phyloP scores from a whole-genome alignment of 2,329 filamentous ascomycete species.

The Penicillium griseofulvum region DNA sequence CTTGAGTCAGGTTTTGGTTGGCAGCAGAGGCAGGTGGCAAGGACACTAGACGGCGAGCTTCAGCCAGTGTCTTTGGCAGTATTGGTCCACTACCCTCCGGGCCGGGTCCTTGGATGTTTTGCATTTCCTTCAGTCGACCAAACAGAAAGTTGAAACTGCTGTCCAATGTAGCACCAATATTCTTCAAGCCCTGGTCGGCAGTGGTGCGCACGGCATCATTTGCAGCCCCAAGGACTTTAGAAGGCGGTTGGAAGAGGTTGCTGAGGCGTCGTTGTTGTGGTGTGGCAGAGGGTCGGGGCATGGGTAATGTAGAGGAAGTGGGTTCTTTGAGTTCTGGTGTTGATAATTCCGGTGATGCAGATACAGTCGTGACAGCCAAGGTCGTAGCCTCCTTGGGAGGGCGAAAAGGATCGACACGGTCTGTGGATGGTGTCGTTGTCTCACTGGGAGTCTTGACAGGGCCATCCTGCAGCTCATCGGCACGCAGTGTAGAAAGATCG shows the following conservation, averaged over 20 bases:
- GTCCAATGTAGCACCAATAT: conserved; percentile 83
- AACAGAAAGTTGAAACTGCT: conserved; percentile 93
- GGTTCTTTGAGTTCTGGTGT: conserved; percentile 29
- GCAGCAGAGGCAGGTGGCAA: conserved; percentile 50
- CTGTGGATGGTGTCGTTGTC: conserved; percentile 22
- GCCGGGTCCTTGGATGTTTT: conserved; percentile 50
- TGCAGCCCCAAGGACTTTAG: conserved; percentile 75
- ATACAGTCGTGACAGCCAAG: conserved; percentile 29
- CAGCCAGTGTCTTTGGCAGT: conserved; percentile 86
- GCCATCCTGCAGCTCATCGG: conserved; percentile 71
- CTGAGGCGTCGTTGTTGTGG: conserved; percentile 74
- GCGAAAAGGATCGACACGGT: conserved; percentile 27
- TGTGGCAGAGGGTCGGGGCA: conserved; percentile 29
- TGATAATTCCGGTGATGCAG: conserved; percentile 30
- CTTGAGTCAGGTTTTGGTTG: conserved; percentile 45
- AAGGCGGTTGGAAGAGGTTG: conserved; percentile 80
- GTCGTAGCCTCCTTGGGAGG: conserved; percentile 25
- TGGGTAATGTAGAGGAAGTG: conserved; percentile 36
- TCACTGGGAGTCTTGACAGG: conserved; percentile 56
- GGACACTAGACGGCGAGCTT: conserved; percentile 83
- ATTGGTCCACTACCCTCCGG: conserved; percentile 42
- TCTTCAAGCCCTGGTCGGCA: conserved; percentile 88
- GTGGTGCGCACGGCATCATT: conserved; percentile 82
- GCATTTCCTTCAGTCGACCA: conserved; percentile 73
- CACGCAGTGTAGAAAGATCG: conserved; percentile 81